Evolutionary conservation across 2,329 filamentous ascomycete genomes (phyloP), one percentile per base, ranked within the genome.

Genomic region (Fusarium coicis): DNA sequence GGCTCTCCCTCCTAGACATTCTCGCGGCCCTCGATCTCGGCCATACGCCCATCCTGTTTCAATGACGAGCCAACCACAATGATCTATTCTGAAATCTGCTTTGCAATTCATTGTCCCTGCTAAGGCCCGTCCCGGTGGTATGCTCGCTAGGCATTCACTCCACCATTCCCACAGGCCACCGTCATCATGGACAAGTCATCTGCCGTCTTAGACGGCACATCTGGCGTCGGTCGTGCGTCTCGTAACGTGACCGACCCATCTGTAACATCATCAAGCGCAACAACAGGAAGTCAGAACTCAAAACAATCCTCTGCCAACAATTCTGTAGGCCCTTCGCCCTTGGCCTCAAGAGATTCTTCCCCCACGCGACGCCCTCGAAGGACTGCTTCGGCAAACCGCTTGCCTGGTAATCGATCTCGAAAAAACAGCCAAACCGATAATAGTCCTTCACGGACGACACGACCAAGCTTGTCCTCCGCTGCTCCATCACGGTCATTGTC

Each of bases 401-500:
- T 82, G 73, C 62, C 79, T 76, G 80, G 80, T 59, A 85, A 85
- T 56, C 85, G 88, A 75, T 90, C 91, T 66, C 89, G 91, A 77
- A 92, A 91, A 80, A 90, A 89, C 79, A 93, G 90, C 80, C 79
- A 84, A 60, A 87, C 90, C 70, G 91, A 93, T 63, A 83, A 87
- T 66, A 93, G 90, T 76, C 91, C 92, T 26, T 85, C 87, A 62
- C 88, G 92, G 59, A 80, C 83, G 53, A 80, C 81, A 63, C 85
- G 82, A 74, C 83, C 85, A 64, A 87, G 84, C 63, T 85, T 88
- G 62, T 90, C 90, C 56, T 87, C 91, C 32, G 87, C 90, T 30
- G 85, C 91, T 26, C 85, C 91, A 64, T 88, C 92, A 81, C 89
- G 91, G 79, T 89, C 90, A 66, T 85, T 96, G 54, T 93, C 93